Conservation (phyloP, 2,329 filamentous ascomycete species). For the Coniella lustricola region DNA sequence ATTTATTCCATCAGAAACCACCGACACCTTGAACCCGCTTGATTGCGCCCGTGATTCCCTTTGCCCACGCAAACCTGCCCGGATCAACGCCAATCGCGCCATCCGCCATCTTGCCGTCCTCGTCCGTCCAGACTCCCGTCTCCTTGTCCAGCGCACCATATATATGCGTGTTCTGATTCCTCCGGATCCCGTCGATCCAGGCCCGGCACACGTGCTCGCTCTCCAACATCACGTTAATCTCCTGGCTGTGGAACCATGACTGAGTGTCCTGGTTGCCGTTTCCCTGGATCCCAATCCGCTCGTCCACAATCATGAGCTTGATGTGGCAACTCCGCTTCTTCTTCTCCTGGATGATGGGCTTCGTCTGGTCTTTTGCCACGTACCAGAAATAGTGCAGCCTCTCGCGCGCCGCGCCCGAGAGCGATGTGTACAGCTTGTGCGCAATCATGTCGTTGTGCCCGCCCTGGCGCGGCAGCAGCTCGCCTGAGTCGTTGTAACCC, state of each 20-base stretch:
- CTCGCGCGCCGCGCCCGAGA: slow-evolving; percentile 41
- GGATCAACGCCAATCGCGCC: slow-evolving; percentile 46
- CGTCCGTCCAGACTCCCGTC: slow-evolving; percentile 58
- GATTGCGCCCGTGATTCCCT: slow-evolving; percentile 49
- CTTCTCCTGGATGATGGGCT: slow-evolving; percentile 58
- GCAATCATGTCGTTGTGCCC: slow-evolving; percentile 69
- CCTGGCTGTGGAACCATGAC: slow-evolving; percentile 70
- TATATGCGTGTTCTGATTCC: slow-evolving; percentile 56
- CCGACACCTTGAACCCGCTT: slow-evolving; percentile 50
- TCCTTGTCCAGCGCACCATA: slow-evolving; percentile 47
- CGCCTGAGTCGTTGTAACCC: slow-evolving; percentile 72
- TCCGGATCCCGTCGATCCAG: slow-evolving; percentile 48
- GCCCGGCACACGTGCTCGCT: slow-evolving; percentile 50
- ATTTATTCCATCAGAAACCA: slow-evolving; percentile 38
- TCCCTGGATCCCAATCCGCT: slow-evolving; percentile 61
- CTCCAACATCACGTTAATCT: slow-evolving; percentile 71
- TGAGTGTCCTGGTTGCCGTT: slow-evolving; percentile 79
- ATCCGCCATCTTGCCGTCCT: slow-evolving; percentile 38
- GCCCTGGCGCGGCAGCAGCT: slow-evolving; percentile 68
- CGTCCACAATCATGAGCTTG: slow-evolving; percentile 70
- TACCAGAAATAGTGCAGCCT: slow-evolving; percentile 62
- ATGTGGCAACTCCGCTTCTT: slow-evolving; percentile 66
- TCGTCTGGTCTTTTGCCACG: slow-evolving; percentile 64
- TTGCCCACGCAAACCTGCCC: slow-evolving; percentile 51
- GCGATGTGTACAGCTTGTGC: slow-evolving; percentile 47